Evolutionary conservation across 2,329 filamentous ascomycete species (phyloP), one percentile per base, ranked within the genome.

Genomic region (Epichloe coenophiala): DNA sequence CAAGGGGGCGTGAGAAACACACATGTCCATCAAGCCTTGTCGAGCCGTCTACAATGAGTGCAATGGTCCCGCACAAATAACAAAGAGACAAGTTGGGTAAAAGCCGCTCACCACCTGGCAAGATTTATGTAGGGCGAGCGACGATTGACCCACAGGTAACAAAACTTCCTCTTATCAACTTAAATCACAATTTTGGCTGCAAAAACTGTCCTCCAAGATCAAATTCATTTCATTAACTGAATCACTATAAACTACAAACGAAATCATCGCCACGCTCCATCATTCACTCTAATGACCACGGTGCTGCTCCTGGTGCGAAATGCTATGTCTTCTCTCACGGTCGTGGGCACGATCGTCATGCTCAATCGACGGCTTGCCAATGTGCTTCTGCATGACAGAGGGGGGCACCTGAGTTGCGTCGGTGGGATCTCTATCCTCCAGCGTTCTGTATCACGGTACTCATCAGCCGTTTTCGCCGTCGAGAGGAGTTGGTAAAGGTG

Each of bases 391-490:
- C 53, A 81, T 44, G 0, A 75, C 70, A 2, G 76, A 80, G 5
- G 77, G 77, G 77, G 77, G 76, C 0, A 79, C 76, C 58, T 80
- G 76, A 0, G 77, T 66, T 1, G 77, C 76, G 54, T 80, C 77
- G 17, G 69, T 74, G 4, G 76, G 76, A 45, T 80, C 76, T 54
- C 65, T 66, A 47, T 58, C 37, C 5, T 54, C 49, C 31, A 53
- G 35, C 12, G 44, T 19, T 19, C 50, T 50, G 36, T 8, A n/a
- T 7, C 2, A 33, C 2, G 4, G 2, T 36, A 31, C 9, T 17
- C 31, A 45, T 51, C 41, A 51, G 50, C 23, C 33, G 33, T 27
- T 35, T 8, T 19, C 23, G 0, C 11, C 3, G 13, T 40, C 17
- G 17, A 17, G 17, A 17, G 17, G 17, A 17, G 17, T 2, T 17